Percentiles rank a stretch among this genome's conserved stretches.
Evolutionary conservation across 768 basidiomycete genomes (phyloP).

Genomic region (Crepidotus variabilis): DNA sequence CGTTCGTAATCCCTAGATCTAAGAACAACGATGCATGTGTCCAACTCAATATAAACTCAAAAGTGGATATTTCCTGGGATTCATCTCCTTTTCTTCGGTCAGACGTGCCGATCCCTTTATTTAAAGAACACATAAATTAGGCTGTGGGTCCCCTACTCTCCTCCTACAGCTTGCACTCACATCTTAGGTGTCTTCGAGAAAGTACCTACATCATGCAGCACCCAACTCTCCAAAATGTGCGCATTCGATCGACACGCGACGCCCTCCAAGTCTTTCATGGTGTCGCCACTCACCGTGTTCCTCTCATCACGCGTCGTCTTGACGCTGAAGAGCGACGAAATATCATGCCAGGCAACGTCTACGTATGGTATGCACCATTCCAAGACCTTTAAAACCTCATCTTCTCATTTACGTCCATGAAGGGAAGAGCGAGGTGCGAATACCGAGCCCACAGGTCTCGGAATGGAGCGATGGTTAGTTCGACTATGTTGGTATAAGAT

Average conservation of each 20-base stretch:
- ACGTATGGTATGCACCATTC: slow-evolving; percentile 53
- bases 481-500: slow-evolving; percentile 3
- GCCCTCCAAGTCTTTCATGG: slow-evolving; percentile 81
- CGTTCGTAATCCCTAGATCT: slow-evolving; percentile 38
- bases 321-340: slow-evolving; percentile 78
- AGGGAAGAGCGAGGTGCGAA: slow-evolving; percentile 83
- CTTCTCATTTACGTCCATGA: not conserved
- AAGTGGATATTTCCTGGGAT: slow-evolving; percentile 37
- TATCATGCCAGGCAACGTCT: slow-evolving; percentile 74
- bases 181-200: slow-evolving; percentile 4
- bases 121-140: slow-evolving; percentile 22
- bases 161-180: slow-evolving; percentile 14
- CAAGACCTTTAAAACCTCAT: no score
- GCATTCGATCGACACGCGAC: slow-evolving; percentile 75
- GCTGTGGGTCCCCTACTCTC: slow-evolving; percentile 11
- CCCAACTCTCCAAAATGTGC: slow-evolving; percentile 72
- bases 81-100: slow-evolving; percentile 32
- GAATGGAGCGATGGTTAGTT: slow-evolving; percentile 78
- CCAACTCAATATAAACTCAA: slow-evolving; percentile 61
- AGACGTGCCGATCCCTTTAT: slow-evolving; percentile 28
- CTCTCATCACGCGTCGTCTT: slow-evolving; percentile 76
- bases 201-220: slow-evolving; percentile 52
- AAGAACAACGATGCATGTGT: slow-evolving; percentile 37
- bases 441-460: slow-evolving; percentile 76
- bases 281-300: slow-evolving; percentile 62